Evolutionary conservation across 495 filamentous ascomycete species (phyloP), one percentile per base, ranked within the genome.

Genomic region (Jackrogersella multiformis): DNA sequence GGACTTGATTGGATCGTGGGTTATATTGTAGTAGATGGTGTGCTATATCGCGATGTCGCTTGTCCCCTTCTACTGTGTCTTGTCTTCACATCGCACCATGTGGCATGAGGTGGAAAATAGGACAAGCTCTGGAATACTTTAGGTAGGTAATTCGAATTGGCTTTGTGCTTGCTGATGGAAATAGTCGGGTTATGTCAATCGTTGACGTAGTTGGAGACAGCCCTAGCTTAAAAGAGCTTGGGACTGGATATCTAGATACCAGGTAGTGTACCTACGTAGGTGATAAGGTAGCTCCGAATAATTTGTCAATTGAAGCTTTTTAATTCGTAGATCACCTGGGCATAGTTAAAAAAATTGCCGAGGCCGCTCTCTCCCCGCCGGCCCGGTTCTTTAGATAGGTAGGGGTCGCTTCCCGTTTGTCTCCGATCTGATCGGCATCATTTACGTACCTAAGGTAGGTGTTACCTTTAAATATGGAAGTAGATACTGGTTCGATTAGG

Each of bases 251-350:
- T 39, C n/a, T 53, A 20, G 32, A 7, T 30, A n/a, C 26, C 7
- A 30, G 26, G 26, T 30, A 30, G 26, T n/a, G n/a, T n/a, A n/a
- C n/a, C n/a, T n/a, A n/a, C n/a, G n/a, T n/a, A n/a, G n/a, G n/a
- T n/a, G n/a, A n/a, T n/a, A n/a, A n/a, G 13, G 32, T 44, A 34
- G 28, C 8, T 44, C 20, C 55, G 46, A 49, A 13, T 13, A 1
- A 46, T 44, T 59, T 36, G 21, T 44, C 42, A 62, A 66, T 66
- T 48, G 61, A 34, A 66, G 61, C 66, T 69, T 64, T 69, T 61
- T 64, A 41, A 69, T 69, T 69, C 60, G 66, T 48, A n/a, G 51
- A 58, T 64, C 67, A n/a, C n/a, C n/a, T n/a, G n/a, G n/a, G n/a
- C 35, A 61, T 23, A 60, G 46, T n/a, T n/a, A n/a, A 53, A 51